phyloP scores from a whole-genome alignment of 2,329 filamentous ascomycete species.

The Hypoxylon rubiginosum region DNA sequence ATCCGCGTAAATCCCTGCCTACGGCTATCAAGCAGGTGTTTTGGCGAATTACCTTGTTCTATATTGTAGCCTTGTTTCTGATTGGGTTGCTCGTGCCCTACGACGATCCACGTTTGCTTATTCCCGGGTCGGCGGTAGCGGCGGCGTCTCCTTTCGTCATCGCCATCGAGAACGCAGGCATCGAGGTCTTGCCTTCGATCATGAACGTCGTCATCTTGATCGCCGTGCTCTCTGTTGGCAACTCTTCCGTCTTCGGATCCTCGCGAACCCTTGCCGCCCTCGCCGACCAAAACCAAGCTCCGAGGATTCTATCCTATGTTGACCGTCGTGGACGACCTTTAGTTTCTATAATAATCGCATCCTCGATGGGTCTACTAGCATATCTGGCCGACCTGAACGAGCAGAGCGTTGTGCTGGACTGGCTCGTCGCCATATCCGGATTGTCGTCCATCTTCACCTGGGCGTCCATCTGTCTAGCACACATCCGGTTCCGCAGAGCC shows the following conservation, averaged over 20 bases:
- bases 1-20: constrained; percentile 84
- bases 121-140: constrained; percentile 65
- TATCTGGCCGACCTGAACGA: constrained; percentile 78
- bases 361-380: constrained; percentile 77
- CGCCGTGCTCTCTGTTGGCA: constrained; percentile 90
- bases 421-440: constrained; percentile 82
- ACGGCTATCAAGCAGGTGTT: constrained; percentile 94
- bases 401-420: constrained; percentile 76
- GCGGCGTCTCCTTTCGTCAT: constrained; percentile 95
- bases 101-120: constrained; percentile 73
- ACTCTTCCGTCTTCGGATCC: constrained; percentile 91
- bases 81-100: constrained; percentile 88
- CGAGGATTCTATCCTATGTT: constrained; percentile 81
- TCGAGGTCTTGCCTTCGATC: constrained; percentile 83
- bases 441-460: constrained; percentile 83
- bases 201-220: constrained; percentile 97
- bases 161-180: constrained; percentile 85
- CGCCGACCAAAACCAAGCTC: constrained; percentile 88
- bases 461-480: constrained; percentile 87
- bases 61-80: constrained; percentile 83
- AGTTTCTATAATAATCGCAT: constrained; percentile 77
- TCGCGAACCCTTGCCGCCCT: constrained; percentile 91
- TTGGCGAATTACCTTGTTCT: constrained; percentile 93
- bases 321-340: constrained; percentile 86
- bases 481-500: constrained; percentile 90